These are phyloP conservation scores for Aspergillus proliferans DNA, from an alignment of 2,329 filamentous ascomycete genomes.

Conservation along the genomic window DNA sequence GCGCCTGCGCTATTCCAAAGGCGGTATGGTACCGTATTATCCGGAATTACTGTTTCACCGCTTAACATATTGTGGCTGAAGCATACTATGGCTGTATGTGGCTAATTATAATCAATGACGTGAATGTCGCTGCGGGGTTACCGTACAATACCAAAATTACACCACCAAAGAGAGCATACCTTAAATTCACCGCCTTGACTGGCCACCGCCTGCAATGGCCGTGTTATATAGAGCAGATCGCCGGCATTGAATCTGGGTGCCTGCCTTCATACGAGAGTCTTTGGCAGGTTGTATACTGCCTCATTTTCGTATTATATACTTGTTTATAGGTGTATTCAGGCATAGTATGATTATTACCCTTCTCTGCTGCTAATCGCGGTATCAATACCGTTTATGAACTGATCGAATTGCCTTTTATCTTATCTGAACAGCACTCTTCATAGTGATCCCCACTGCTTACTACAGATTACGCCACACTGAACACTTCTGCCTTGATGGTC, in stretches of 20 bases:
- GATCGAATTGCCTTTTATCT: neutral
- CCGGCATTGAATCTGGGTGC: slow-evolving; percentile 12
- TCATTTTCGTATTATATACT: neutral
- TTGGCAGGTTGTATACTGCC: neutral
- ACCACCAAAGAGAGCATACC: neutral
- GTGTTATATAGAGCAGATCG: neutral
- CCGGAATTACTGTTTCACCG: neutral
- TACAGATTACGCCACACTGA: too few species aligned
- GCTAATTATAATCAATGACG: neutral
- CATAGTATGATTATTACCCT: neutral
- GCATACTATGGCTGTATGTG: neutral
- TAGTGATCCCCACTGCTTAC: too few species aligned
- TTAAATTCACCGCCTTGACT: neutral
- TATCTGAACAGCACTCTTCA: neutral
- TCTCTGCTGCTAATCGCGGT: neutral
- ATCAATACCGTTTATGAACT: too few species aligned
- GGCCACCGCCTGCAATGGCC: neutral
- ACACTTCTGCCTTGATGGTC: slow-evolving; percentile 27
- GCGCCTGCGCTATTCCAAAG: neutral
- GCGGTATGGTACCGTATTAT: neutral
- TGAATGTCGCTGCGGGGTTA: neutral
- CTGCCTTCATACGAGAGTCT: slow-evolving; percentile 5
- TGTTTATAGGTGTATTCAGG: too few species aligned
- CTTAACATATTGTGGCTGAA: neutral
- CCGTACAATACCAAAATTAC: neutral